Percentiles rank a stretch among this genome's conserved stretches.
Evolutionary conservation across 768 basidiomycete genomes (phyloP).

Genomic region (Pseudohyphozyma bogoriensis): DNA sequence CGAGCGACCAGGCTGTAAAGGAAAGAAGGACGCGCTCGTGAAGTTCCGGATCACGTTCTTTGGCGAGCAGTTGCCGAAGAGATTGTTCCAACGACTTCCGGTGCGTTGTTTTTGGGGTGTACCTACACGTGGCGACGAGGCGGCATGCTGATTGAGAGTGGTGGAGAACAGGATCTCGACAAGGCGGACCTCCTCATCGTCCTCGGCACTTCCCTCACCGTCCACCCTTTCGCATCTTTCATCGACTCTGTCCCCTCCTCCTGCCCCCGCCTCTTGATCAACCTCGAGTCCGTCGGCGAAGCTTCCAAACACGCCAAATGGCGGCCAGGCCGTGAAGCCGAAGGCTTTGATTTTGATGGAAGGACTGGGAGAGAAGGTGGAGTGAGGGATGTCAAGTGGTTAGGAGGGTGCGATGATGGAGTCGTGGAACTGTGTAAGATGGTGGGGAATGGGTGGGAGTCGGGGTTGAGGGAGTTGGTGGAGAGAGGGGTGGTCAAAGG

Average conservation of each 20-base stretch:
- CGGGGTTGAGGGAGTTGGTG: conserved; percentile 6
- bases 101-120: conserved; percentile 31
- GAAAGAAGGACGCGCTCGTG: conserved; percentile 8
- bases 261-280: conserved; percentile 80
- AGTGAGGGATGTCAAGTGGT: conserved; percentile 11
- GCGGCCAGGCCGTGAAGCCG: neutral
- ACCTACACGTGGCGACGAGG: neutral
- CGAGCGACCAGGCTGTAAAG: conserved; percentile 32
- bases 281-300: conserved; percentile 68
- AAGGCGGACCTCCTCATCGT: conserved; percentile 79
- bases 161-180: conserved; percentile 39
- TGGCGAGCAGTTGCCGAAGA: conserved; percentile 56
- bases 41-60: conserved; percentile 31
- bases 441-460: conserved; percentile 8
- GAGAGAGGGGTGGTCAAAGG: neutral
- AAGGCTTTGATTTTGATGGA: conserved; percentile 20
- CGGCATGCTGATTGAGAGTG: too few species aligned
- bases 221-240: conserved; percentile 63
- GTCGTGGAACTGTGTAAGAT: conserved; percentile 10
- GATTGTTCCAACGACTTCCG: conserved; percentile 53
- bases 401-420: conserved; percentile 9
- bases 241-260: conserved; percentile 47
- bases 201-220: conserved; percentile 79
- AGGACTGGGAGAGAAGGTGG: neutral
- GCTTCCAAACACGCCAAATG: neutral